Base-by-base conservation (phyloP, 2,329 filamentous ascomycete genomes). In the Acarospora socialis region DNA sequence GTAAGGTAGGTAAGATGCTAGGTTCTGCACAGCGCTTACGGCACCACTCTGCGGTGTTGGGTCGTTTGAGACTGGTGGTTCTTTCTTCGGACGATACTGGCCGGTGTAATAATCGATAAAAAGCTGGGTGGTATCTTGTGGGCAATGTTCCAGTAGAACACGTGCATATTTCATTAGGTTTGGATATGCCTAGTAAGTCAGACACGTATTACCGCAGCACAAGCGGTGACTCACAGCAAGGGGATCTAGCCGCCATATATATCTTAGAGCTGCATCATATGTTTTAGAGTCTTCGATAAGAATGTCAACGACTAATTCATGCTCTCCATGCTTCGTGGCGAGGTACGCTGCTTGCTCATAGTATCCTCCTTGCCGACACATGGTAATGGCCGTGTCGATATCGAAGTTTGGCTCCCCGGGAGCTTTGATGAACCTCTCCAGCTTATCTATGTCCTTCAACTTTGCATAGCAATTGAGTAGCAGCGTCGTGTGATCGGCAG, bases 401-500 rank as follows among this genome's bases (percentile, higher is more conserved):
- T 98, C 90, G 48, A 98, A 98, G 48, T 92, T 94, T 24, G 94
- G 68, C 46, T 94, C 86, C 2, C 81, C 84, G 0, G 87, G 86
- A 17, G 84, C 86, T 51, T 92, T 92, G 57, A 98, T 98, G 44
- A 98, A 98, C 15, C 80, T 79, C 49, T 98, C 87, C 5, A 98
- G 66, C 57, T 98, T 98, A 35, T 84, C 80, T 4, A 93, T 87
- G 51, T 98, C 90, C 54, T 98, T 98, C 10, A 95, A 62, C 51
- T 98, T 98, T 1, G 90, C 90, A 51, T 98, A 98, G 56, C 90
- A 98, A 52, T 98, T 98, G 25, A 98, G 61, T 1, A 98, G 65
- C 7, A 98, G 61, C 0, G 90, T 98, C 0, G 90, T 98, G 46
- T 98, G 90, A 43, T 98, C 90, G 2, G 84, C 78, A 2, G 87